phyloP scores from a whole-genome alignment of 177 flowering plant genomes.

The Telopea speciosissima region DNA sequence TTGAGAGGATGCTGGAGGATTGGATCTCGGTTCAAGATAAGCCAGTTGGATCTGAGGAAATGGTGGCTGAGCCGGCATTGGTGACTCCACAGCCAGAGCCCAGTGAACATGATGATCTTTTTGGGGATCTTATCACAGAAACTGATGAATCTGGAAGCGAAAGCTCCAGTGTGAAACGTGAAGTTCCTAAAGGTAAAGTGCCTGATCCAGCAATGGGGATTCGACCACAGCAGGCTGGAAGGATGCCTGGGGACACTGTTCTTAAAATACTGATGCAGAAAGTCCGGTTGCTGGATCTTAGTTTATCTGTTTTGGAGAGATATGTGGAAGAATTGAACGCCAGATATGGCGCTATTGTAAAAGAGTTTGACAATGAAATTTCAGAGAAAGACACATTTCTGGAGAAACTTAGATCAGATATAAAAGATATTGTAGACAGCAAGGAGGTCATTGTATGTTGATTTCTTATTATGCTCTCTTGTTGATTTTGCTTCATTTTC shows the following conservation, averaged over 20 bases:
- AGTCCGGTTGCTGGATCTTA: conserved; percentile 71
- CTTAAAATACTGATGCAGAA: conserved; percentile 93
- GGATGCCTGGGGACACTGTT: conserved; percentile 95
- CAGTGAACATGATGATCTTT: conserved; percentile 21
- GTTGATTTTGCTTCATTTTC: not conserved
- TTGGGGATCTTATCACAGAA: conserved; percentile 24
- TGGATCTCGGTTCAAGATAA: conserved; percentile 60
- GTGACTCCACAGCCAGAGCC: conserved; percentile 23
- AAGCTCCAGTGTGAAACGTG: conserved; percentile 25
- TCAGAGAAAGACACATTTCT: conserved; percentile 43
- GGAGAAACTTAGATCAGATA: conserved; percentile 47
- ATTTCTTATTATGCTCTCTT: conserved; percentile 9
- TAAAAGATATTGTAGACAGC: conserved; percentile 39
- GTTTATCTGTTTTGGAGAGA: conserved; percentile 70
- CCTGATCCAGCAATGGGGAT: conserved; percentile 57
- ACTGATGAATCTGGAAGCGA: conserved; percentile 29
- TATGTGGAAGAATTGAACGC: conserved; percentile 75
- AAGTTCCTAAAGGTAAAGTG: conserved; percentile 20
- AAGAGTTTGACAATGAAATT: conserved; percentile 63
- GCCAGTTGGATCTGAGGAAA: conserved; percentile 30
- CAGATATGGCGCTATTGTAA: conserved; percentile 65
- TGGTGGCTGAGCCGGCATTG: conserved; percentile 23
- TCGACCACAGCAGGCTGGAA: conserved; percentile 55
- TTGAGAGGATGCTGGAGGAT: conserved; percentile 95
- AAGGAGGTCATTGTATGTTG: conserved; percentile 56